Evolutionary conservation across 331 rosid species (phyloP).

Genomic region (Acacia pycnantha): DNA sequence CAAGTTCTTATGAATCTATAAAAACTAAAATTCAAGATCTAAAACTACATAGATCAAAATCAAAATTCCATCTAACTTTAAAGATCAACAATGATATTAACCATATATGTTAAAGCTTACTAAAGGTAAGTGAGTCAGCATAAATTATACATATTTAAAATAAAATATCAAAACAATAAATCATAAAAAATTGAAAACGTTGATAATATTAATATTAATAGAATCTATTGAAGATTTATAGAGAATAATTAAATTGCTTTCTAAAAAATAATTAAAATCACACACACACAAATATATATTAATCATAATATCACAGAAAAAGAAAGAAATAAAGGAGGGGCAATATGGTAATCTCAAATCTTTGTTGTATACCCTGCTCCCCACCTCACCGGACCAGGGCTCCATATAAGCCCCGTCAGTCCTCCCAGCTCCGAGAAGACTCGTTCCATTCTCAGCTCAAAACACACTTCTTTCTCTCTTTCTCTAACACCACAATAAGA

Average conservation of each 20-base stretch:
- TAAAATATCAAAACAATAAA: too few relatives aligned
- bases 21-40: too few relatives aligned
- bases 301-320: neutral
- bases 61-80: too few relatives aligned
- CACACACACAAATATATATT: neutral
- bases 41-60: too few relatives aligned
- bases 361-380: slow-evolving; percentile 1
- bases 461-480: slow-evolving; percentile 8
- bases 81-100: too few relatives aligned
- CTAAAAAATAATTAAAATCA: too few relatives aligned
- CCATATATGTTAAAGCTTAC: neutral
- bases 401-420: slow-evolving; percentile 59
- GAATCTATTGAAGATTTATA: neutral
- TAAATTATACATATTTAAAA: neutral
- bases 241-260: too few relatives aligned
- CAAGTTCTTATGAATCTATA: too few relatives aligned
- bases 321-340: slow-evolving; percentile 20
- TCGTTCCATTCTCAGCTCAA: slow-evolving; percentile 35
- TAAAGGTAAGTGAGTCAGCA: neutral
- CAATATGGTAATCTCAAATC: slow-evolving; percentile 27
- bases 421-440: slow-evolving; percentile 42
- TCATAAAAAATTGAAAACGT: neutral
- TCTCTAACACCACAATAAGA: neutral
- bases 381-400: slow-evolving; percentile 35
- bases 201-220: neutral